Conservation (phyloP, 257 asterid genomes). For the Scutellaria galericulata region DNA sequence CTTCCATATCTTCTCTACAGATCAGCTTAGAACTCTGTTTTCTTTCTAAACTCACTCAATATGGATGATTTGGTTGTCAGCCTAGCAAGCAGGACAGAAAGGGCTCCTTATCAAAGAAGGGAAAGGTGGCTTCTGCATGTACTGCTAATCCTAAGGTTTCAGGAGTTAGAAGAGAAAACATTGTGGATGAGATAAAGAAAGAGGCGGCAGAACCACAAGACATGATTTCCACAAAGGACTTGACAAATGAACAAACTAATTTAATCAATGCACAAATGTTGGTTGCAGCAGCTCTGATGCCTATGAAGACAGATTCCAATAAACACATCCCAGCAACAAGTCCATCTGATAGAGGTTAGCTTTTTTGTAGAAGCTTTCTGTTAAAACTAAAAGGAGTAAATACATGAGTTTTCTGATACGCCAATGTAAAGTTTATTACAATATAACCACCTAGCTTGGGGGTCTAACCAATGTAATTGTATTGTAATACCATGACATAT, state of each 20-base stretch:
- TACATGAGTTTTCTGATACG: constrained; percentile 1
- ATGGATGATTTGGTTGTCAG: constrained; percentile 36
- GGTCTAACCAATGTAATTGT: not conserved
- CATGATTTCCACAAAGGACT: constrained; percentile 32
- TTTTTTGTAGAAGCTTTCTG: constrained; percentile 25
- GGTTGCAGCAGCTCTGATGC: constrained; percentile 41
- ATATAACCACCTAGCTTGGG: not conserved
- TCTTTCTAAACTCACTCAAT: constrained; percentile 11
- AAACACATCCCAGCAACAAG: constrained; percentile 32
- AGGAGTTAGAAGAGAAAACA: constrained; percentile 39
- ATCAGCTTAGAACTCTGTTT: constrained; percentile 9
- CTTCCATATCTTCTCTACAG: not conserved
- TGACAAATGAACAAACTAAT: constrained; percentile 41
- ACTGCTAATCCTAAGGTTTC: constrained; percentile 42
- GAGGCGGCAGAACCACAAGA: constrained; percentile 46
- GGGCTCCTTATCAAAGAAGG: constrained; percentile 46
- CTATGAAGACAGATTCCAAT: constrained; percentile 35
- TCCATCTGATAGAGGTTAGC: constrained; percentile 49
- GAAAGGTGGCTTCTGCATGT: constrained; percentile 52
- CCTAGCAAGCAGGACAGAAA: constrained; percentile 49
- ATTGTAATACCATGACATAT: not conserved
- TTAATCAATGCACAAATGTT: constrained; percentile 22
- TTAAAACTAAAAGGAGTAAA: constrained; percentile 10
- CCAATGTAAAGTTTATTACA: constrained; percentile 10
- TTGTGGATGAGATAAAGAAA: constrained; percentile 34